Conservation (phyloP, 345 rosid genomes). For the Citrus trifoliata region DNA sequence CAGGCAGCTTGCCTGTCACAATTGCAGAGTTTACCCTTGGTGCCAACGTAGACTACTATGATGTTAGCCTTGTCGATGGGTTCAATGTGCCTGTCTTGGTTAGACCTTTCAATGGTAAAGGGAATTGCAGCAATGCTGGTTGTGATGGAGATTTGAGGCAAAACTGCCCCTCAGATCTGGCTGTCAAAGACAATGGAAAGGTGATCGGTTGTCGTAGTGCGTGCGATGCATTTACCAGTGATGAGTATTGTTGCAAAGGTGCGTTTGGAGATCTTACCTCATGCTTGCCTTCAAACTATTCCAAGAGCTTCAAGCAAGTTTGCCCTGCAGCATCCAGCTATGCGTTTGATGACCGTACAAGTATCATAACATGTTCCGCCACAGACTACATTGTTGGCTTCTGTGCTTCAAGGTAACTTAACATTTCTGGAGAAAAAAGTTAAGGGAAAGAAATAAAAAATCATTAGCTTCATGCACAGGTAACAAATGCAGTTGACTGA, state of each 20-base stretch:
- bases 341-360: slow-evolving; percentile 46
- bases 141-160: slow-evolving; percentile 50
- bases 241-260: slow-evolving; percentile 62
- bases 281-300: slow-evolving; percentile 50
- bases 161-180: slow-evolving; percentile 45
- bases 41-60: slow-evolving; percentile 36
- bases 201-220: slow-evolving; percentile 61
- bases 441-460: not conserved
- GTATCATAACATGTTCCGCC: slow-evolving; percentile 48
- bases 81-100: slow-evolving; percentile 50
- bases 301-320: slow-evolving; percentile 49
- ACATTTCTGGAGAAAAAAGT: not conserved
- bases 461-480: not conserved
- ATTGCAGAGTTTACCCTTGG: slow-evolving; percentile 56
- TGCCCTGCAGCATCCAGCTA: slow-evolving; percentile 68
- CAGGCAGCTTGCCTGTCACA: slow-evolving; percentile 50
- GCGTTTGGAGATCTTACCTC: slow-evolving; percentile 27
- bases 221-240: slow-evolving; percentile 44
- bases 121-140: slow-evolving; percentile 52
- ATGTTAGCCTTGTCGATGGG: slow-evolving; percentile 68
- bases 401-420: slow-evolving; percentile 50
- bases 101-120: slow-evolving; percentile 38
- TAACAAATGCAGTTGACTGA: not conserved
- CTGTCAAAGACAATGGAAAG: slow-evolving; percentile 29
- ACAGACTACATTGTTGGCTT: slow-evolving; percentile 47